These are phyloP conservation scores for Flagelloscypha sp. DNA, from an alignment of 768 basidiomycete genomes.

Conservation along the genomic window DNA sequence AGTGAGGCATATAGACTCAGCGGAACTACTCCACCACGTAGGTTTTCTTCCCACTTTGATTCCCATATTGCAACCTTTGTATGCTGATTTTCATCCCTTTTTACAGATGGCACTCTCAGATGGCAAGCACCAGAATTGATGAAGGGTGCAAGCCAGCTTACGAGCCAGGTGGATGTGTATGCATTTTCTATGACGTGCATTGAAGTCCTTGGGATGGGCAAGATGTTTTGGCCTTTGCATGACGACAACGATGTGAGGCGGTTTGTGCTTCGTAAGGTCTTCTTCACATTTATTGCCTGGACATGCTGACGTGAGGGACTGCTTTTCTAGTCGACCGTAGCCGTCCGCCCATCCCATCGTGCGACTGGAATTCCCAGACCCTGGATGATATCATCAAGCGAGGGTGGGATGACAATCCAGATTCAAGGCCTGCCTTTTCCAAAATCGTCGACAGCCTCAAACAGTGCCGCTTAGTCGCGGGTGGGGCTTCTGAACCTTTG, in stretches of 20 bases:
- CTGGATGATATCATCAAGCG: constrained; percentile 36
- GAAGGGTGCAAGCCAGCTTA: constrained; percentile 36
- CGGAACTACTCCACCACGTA: constrained; percentile 40
- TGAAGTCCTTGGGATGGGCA: constrained; percentile 56
- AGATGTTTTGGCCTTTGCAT: constrained; percentile 46
- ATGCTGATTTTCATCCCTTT: constrained; percentile 1
- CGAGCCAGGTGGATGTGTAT: constrained; percentile 56
- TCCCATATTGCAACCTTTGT: no score
- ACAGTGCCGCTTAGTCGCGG: constrained; percentile 8
- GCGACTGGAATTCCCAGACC: constrained; percentile 23
- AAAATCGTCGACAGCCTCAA: constrained; percentile 38
- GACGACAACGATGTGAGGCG: constrained; percentile 44
- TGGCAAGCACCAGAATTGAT: constrained; percentile 72
- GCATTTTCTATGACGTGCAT: constrained; percentile 60
- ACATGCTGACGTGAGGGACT: constrained; percentile 12
- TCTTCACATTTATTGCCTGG: constrained; percentile 1
- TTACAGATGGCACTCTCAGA: constrained; percentile 51
- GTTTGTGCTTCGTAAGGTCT: constrained; percentile 41
- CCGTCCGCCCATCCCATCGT: constrained; percentile 41
- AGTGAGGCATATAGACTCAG: constrained; percentile 58
- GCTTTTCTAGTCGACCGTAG: constrained; percentile 34
- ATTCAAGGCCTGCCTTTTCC: constrained; percentile 44
- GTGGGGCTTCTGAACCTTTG: no score
- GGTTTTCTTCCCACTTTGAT: constrained; percentile 15
- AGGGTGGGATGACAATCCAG: constrained; percentile 53